Base-by-base conservation (phyloP, 1,284 basidiomycete species). In the Kalmanozyma brasiliensis region DNA sequence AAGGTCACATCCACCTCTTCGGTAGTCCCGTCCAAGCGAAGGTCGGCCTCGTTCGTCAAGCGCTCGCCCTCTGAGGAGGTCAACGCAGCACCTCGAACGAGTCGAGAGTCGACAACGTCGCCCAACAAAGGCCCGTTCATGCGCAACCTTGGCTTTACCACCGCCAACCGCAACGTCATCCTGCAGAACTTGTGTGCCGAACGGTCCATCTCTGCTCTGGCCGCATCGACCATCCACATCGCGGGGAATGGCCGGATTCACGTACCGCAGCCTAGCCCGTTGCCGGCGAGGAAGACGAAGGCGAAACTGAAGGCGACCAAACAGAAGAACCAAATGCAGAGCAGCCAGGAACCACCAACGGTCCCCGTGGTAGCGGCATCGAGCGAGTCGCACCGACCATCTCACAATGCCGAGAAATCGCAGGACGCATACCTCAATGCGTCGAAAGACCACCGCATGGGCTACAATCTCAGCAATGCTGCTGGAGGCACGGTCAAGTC, bases 111-210 rank as follows among this genome's bases (percentile, higher is more conserved):
- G 14, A 33, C 30, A 13, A 29, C 52, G 9, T 23, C 44, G 11
- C 33, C 52, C 3, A 33, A 29, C 2, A 26, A 20, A 10, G 51
- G 24, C 8, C 48, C 67, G 4, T 46, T 64, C 49, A 57, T 53
- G 52, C 61, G 61, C 23, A 70, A 70, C n/a, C 37, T 70, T 9
- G 67, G 67, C 30, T 70, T 65, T 16, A 70, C 67, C 11, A 61
- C 57, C 1, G 67, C 61, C 16, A 65, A 64, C 23, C 48, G 61
- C 5, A 70, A 70, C 23, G 58, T 52, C n/a, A 58, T 51, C 11
- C 41, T 70, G 41, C 67, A 70, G 47, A 61, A 49, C 17, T 41
- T 70, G 17, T 70, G 58, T 24, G 52, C 57, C 3, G 57, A 61
- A 24, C 40, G 61, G 2, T 61, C 61, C 10, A 44, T 65, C 23